A percentile compares a stretch with the other conserved stretches of the same genome.
phyloP scores from a whole-genome alignment of 2,329 filamentous ascomycete genomes.

The Cercospora berteroae region DNA sequence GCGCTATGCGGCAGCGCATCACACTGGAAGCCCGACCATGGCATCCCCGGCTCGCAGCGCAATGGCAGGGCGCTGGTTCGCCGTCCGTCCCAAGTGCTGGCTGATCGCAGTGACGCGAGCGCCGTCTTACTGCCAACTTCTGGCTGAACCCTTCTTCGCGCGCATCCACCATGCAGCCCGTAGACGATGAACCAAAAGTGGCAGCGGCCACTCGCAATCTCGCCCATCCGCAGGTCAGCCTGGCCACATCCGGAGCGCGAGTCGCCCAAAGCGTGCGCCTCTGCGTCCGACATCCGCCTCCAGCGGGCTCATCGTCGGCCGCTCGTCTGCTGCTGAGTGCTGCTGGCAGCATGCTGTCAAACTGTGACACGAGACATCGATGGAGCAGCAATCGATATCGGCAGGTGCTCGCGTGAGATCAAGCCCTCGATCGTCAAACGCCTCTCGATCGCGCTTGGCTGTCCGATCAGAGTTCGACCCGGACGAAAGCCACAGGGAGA shows the following conservation, averaged over 20 bases:
- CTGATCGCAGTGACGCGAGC: not conserved
- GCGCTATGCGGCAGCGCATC: conserved; percentile 1
- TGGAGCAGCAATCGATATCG: not conserved
- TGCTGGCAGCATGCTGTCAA: not conserved
- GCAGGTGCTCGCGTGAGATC: conserved; percentile 7
- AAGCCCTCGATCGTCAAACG: not conserved
- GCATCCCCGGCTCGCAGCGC: conserved; percentile 3
- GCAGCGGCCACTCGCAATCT: conserved; percentile 9
- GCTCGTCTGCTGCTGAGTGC: not conserved
- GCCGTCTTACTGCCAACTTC: not conserved
- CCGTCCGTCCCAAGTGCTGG: not conserved
- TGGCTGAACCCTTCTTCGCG: not conserved
- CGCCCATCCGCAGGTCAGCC: conserved; percentile 1
- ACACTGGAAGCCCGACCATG: not conserved
- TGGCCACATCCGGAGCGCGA: conserved; percentile 3
- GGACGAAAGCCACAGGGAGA: not conserved
- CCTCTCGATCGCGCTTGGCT: not conserved
- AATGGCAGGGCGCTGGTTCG: conserved; percentile 1
- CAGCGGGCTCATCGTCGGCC: not conserved
- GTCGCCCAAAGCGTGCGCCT: not conserved
- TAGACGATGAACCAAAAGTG: conserved; percentile 8
- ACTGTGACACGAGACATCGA: not conserved
- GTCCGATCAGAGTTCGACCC: not conserved
- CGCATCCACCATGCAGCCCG: not conserved
- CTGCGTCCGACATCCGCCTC: not conserved